Evolutionary conservation across 2,329 filamentous ascomycete species (phyloP), one percentile per base, ranked within the genome.

Genomic region (Diaporthe sp.): DNA sequence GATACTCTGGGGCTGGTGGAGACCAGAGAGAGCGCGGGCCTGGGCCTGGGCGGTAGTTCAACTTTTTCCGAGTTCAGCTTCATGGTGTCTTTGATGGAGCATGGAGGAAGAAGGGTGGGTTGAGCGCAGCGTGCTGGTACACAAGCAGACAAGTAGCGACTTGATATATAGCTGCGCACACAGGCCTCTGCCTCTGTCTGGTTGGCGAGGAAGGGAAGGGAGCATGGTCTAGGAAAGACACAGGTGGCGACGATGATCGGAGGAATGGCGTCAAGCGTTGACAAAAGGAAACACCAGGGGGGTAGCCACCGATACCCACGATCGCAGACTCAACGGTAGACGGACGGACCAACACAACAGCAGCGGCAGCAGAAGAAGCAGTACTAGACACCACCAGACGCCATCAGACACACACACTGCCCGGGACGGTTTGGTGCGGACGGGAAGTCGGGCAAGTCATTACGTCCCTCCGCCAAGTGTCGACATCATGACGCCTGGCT

Each of bases 141-240:
- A 70, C 70, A 42, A 25, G 37, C 70, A 44, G 35, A 44, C 66
- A 50, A 44, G 58, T 66, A 19, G 47, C 63, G 63, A 53, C 47
- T 22, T 68, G 59, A 74, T 75, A 74, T 74, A 75, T 53, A 42
- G 44, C 51, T 63, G 51, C 22, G 9, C 63, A 53, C 47, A 30
- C 58, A 22, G 32, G 47, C 19, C 32, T 68, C 44, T 53, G 30
- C 15, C n/a, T 27, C 63, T 30, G 63, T 68, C n/a, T 53, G 47
- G 63, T 68, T 51, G 63, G 53, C 66, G 72, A 72, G 72, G 69
- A 56, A 75, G 72, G 72, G 69, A 56, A 75, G 72, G 69, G 68
- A 72, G 61, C 65, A 32, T 68, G 61, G 39, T 32, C 44, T 25
- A 32, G 55, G 55, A 72, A 32, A 74, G 74, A 75, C 68, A 75